These are phyloP conservation scores for Pisolithus microcarpus DNA, from an alignment of 768 basidiomycete species.

Conservation along the genomic window DNA sequence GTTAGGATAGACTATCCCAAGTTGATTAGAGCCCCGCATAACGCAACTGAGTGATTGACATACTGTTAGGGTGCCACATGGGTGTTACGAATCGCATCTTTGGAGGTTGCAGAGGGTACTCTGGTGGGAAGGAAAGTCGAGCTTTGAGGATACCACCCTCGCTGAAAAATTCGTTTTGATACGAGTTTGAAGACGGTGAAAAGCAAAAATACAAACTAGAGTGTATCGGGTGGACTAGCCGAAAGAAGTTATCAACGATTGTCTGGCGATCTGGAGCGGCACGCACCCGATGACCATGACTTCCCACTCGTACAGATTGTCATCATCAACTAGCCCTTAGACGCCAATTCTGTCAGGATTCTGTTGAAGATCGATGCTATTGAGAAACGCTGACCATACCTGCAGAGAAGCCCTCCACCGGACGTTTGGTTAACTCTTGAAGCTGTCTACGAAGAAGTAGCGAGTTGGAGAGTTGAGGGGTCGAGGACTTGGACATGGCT, in stretches of 20 bases:
- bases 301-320: slow-evolving; percentile 96
- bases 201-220: slow-evolving; percentile 59
- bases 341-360: slow-evolving; percentile 27
- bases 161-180: slow-evolving; percentile 34
- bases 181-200: background rate
- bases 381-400: slow-evolving; percentile 39
- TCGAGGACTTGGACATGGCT: slow-evolving; percentile 40
- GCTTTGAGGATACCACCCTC: slow-evolving; percentile 98
- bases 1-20: slow-evolving; percentile 73
- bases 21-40: background rate
- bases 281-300: slow-evolving; percentile 87
- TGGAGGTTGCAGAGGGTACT: slow-evolving; percentile 87
- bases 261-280: slow-evolving; percentile 6
- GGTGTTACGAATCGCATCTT: slow-evolving; percentile 95
- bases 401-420: slow-evolving; percentile 96
- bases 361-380: slow-evolving; percentile 27
- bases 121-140: slow-evolving; percentile 77
- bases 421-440: slow-evolving; percentile 80
- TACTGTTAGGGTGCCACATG: slow-evolving; percentile 98
- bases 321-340: slow-evolving; percentile 87
- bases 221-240: slow-evolving; percentile 79
- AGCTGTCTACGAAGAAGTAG: slow-evolving; percentile 76
- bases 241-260: slow-evolving; percentile 10
- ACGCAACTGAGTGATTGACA: slow-evolving; percentile 19
- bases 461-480: slow-evolving; percentile 29